Evolutionary conservation across 225 moss, liverwort and hornwort species (phyloP), one percentile per base, ranked within the genome.

Genomic region (Bryum argenteum): DNA sequence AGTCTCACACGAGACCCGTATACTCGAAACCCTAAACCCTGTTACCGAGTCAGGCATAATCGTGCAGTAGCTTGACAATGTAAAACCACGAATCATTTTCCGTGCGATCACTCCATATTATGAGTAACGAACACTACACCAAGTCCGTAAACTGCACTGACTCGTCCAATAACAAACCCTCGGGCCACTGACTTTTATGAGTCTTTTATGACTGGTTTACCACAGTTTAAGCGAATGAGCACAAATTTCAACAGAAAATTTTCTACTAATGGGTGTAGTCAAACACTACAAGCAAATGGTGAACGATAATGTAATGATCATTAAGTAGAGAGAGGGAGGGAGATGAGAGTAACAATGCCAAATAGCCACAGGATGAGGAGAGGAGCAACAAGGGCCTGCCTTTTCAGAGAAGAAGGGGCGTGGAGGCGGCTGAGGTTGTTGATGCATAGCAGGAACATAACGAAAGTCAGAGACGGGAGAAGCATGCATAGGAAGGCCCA

Each of bases 401-500:
- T 89, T 87, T 67, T 89, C 83, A 71, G 89, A 80, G 63, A 87
- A 84, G 37, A 86, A 80, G 20, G 86, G 70, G 22, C 87, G 79
- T 23, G 87, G 77, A 63, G 83, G 79, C 10, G 81, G 79, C 19
- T 74, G 76, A 26, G 75, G 80, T 63, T 81, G 82, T 38, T 86
- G 83, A 73, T 85, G 85, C 67, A 82, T 52, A 11, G 80, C 79
- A 23, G 81, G 70, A 56, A 78, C 83, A 45, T 84, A 87, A 66
- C 89, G 84, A n/a, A 89, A 81, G 57, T 89, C 89, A 3, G 87
- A 83, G 26, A 83, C 81, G 58, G 89, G 83, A 62, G 89, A 89
- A n/a, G 79, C 72, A 67, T 89, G 84, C 81, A 86, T 83, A 17
- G 89, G 89, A 50, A 83, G 83, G 15, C 86, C 83, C 70, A 87